Evolutionary conservation across 225 moss, liverwort and hornwort species (phyloP).

Genomic region (Sphagnum contortum): DNA sequence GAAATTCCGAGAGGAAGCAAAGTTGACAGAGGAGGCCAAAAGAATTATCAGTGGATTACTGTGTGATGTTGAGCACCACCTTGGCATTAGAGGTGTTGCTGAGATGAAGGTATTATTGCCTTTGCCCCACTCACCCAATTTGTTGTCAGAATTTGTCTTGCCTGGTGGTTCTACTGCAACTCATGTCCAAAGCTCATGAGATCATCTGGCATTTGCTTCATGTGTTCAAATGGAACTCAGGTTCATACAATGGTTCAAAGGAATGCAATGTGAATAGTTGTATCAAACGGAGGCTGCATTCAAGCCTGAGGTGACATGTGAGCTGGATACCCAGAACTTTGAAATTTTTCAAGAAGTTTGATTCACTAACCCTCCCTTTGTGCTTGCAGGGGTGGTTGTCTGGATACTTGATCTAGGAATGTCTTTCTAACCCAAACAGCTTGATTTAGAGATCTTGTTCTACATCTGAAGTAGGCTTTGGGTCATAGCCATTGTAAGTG

Average conservation of each 20-base stretch:
- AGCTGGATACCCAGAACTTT: slow-evolving; percentile 65
- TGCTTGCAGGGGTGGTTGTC: no score
- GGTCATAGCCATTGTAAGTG: no score
- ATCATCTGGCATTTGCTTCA: not conserved
- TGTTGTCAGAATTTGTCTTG: not conserved
- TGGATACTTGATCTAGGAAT: no score
- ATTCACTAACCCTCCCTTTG: not conserved
- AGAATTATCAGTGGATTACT: slow-evolving; percentile 55
- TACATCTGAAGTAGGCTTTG: no score
- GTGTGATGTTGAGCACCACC: slow-evolving; percentile 60
- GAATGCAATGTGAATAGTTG: slow-evolving; percentile 51
- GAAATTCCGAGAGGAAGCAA: slow-evolving; percentile 64
- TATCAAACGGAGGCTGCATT: slow-evolving; percentile 69
- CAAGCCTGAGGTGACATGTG: slow-evolving; percentile 57
- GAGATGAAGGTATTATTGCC: slow-evolving; percentile 41
- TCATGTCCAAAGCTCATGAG: not conserved
- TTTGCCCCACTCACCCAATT: not conserved
- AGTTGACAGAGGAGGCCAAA: slow-evolving; percentile 44
- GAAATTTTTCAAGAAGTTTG: slow-evolving; percentile 64
- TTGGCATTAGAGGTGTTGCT: slow-evolving; percentile 51
- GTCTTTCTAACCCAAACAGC: no score
- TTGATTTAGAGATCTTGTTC: no score
- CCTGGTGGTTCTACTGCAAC: not conserved
- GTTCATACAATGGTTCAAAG: slow-evolving; percentile 51
- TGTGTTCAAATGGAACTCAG: slow-evolving; percentile 8